Evolutionary conservation across 169 alveolate species (phyloP).

Genomic region (Plasmodium ovale): DNA sequence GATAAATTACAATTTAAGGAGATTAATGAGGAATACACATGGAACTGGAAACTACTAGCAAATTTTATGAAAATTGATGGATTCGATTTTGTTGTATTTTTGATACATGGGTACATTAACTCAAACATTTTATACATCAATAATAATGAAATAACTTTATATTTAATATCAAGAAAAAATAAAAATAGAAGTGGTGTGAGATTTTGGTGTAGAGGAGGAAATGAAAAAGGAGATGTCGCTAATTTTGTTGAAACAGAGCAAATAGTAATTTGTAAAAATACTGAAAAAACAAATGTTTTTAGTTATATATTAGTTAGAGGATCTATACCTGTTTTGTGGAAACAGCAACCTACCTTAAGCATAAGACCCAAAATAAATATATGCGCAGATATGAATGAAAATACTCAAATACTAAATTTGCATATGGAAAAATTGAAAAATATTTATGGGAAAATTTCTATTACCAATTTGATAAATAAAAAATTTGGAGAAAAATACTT

Average conservation of each 20-base stretch:
- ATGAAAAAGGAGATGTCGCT: slow-evolving; percentile 95
- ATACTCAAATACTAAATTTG: slow-evolving; percentile 30
- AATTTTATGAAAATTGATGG: slow-evolving; percentile 25
- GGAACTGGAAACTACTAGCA: slow-evolving; percentile 67
- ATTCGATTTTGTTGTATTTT: slow-evolving; percentile 54
- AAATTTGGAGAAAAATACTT: slow-evolving; percentile 65
- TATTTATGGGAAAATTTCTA: slow-evolving; percentile 58
- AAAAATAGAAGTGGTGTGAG: slow-evolving; percentile 95
- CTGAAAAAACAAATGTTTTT: slow-evolving; percentile 80
- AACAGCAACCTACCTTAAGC: slow-evolving; percentile 82
- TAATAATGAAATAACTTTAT: slow-evolving; percentile 53
- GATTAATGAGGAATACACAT: slow-evolving; percentile 56
- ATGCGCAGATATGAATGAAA: slow-evolving; percentile 46
- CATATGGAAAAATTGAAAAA: slow-evolving; percentile 73
- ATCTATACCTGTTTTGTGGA: slow-evolving; percentile 97
- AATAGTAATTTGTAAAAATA: slow-evolving; percentile 84
- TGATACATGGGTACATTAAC: slow-evolving; percentile 52
- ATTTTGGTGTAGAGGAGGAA: slow-evolving; percentile 96
- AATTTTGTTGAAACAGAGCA: slow-evolving; percentile 97
- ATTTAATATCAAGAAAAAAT: slow-evolving; percentile 90
- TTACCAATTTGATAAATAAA: slow-evolving; percentile 75
- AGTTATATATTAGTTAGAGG: slow-evolving; percentile 93
- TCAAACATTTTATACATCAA: slow-evolving; percentile 47
- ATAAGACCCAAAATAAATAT: slow-evolving; percentile 55
- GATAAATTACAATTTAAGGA: slow-evolving; percentile 38